Evolutionary conservation across 495 filamentous ascomycete species (phyloP).

Genomic region (Cenococcum geophilum): DNA sequence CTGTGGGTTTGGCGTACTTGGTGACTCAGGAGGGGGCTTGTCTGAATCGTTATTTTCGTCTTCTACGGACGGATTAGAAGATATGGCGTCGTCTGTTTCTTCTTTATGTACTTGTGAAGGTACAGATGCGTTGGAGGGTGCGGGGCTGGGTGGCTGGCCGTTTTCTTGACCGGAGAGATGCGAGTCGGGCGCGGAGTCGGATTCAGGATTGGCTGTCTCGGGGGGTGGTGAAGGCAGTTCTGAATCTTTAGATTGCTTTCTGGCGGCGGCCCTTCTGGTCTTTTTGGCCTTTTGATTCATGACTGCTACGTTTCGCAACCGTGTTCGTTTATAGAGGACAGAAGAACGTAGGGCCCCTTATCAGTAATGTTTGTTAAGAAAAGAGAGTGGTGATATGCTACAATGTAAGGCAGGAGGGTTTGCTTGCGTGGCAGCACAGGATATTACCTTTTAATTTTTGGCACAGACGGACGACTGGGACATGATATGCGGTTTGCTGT

Average conservation of each 20-base stretch:
- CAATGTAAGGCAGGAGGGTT: conserved; percentile 19
- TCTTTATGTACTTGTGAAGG: no score
- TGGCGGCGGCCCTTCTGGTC: not conserved
- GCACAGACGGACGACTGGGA: conserved; percentile 16
- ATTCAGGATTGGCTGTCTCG: not conserved
- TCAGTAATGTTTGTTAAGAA: conserved; percentile 27
- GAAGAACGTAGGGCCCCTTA: not conserved
- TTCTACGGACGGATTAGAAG: no score
- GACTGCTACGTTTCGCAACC: not conserved
- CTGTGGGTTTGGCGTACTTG: no score
- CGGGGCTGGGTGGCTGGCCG: no score
- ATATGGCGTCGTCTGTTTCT: no score
- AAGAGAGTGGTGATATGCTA: conserved; percentile 7
- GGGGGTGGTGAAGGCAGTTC: not conserved
- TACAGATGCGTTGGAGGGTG: no score
- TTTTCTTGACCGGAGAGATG: not conserved
- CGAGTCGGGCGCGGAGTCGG: not conserved
- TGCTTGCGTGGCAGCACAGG: conserved; percentile 28
- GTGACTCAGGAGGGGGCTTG: no score
- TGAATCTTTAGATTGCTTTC: not conserved
- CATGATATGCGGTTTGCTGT: conserved; percentile 27
- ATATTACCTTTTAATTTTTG: not conserved
- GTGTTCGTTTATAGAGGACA: conserved; percentile 8
- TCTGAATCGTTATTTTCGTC: no score
- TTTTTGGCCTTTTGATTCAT: not conserved